Conservation (phyloP, 2,329 filamentous ascomycete genomes). For the Coniosporium tulheliwenetii region DNA sequence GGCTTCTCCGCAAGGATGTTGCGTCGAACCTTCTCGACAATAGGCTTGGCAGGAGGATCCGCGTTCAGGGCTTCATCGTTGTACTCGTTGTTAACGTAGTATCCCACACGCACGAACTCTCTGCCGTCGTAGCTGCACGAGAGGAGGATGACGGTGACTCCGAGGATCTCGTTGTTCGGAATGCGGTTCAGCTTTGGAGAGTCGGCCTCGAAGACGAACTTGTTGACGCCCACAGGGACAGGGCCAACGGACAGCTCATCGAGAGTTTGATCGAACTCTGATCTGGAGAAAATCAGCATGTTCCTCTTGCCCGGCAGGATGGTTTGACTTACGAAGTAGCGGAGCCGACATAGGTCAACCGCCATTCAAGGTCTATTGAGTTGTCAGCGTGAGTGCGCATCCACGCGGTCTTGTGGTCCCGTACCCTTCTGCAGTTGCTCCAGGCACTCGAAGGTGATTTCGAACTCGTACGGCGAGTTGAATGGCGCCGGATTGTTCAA, state of each 20-base stretch:
- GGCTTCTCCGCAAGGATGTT: conserved; percentile 96
- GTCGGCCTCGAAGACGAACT: conserved; percentile 95
- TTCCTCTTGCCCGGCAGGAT: neutral
- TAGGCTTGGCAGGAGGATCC: conserved; percentile 80
- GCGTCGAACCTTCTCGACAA: conserved; percentile 80
- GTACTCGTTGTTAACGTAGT: conserved; percentile 99
- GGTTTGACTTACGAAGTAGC: conserved; percentile 66
- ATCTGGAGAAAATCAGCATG: conserved; percentile 33
- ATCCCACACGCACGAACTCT: conserved; percentile 94
- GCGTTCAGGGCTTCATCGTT: conserved; percentile 76
- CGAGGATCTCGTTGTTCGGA: conserved; percentile 85
- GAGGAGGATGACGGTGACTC: conserved; percentile 90
- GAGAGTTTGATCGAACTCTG: conserved; percentile 96
- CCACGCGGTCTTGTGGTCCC: neutral
- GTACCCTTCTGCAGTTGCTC: conserved; percentile 85
- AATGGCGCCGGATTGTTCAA: conserved; percentile 96
- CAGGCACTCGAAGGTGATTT: conserved; percentile 97
- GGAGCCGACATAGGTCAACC: conserved; percentile 95
- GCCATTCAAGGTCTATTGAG: conserved; percentile 83
- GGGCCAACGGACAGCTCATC: conserved; percentile 92
- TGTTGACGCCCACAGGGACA: conserved; percentile 96
- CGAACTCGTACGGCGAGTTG: conserved; percentile 83
- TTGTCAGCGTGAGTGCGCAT: conserved; percentile 6
- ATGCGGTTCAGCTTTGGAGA: conserved; percentile 82
- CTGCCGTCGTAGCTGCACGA: conserved; percentile 93